Evolutionary conservation across 2,329 filamentous ascomycete genomes (phyloP), one percentile per base, ranked within the genome.

Genomic region (Acrocalymma vagum): DNA sequence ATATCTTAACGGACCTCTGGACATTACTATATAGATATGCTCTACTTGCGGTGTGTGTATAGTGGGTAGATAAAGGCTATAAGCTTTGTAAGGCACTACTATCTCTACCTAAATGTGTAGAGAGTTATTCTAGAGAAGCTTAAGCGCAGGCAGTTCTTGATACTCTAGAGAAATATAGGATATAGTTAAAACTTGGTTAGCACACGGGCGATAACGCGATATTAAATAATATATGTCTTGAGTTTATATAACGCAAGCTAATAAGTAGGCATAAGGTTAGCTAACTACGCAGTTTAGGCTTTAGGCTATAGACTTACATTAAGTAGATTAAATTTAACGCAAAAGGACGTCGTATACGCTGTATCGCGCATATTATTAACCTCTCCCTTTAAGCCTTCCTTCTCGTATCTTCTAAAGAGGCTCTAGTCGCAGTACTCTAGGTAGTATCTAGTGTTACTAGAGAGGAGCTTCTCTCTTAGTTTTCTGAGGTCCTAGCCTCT

Each of bases 351-450:
- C 31, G 30, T 11, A 29, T 42, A 14, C 17, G 22, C 11, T 42
- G 24, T 24, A 42, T 42, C 20, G 26, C 7, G 9, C 16, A 42
- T 30, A 42, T 42, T 13, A 34, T 42, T 22, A 42, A 35, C 29
- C 31, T 42, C 23, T 42, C 38, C 26, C 31, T 42, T 16, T 17
- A 42, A 25, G 38, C 38, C 14, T 42, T 38, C 23, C 20, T 42
- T 23, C 31, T 42, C 16, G 31, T 20, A 9, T 24, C 13, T 17
- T 42, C 31, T n/a, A 20, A 29, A 18, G 31, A 42, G 21, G 38
- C 29, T 35, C 38, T 42, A 23, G 25, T 15, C 15, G 26, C 38
- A 13, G 26, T 31, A 24, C 25, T 42, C 18, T 11, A 29, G 9
- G 23, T 26, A 26, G 26, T 18, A 17, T 14, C 31, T 18, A n/a